Conservation (phyloP, 2,329 filamentous ascomycete species). For the Hypoxylon sp. region DNA sequence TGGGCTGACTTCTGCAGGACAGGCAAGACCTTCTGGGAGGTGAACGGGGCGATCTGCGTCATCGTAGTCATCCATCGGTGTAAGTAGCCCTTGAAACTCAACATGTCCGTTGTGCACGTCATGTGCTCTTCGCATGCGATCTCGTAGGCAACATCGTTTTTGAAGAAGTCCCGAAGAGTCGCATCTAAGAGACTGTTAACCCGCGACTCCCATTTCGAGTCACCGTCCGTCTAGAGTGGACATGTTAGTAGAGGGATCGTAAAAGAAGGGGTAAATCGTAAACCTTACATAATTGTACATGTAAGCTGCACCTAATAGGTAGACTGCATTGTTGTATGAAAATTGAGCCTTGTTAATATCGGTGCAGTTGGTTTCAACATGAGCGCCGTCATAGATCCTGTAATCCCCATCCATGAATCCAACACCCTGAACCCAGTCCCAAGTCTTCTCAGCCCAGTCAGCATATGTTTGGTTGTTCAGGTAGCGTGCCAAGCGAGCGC, state of each 20-base stretch:
- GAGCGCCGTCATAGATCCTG: conserved; percentile 66
- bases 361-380: conserved; percentile 63
- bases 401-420: conserved; percentile 65
- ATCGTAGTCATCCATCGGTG: conserved; percentile 66
- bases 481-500: conserved; percentile 73
- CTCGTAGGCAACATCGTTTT: conserved; percentile 67
- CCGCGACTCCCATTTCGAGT: conserved; percentile 62
- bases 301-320: conserved; percentile 61
- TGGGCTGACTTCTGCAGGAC: conserved; percentile 58
- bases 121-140: conserved; percentile 65
- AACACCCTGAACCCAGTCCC: conserved; percentile 66
- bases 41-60: conserved; percentile 60
- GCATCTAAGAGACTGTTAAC: conserved; percentile 64
- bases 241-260: conserved; percentile 21
- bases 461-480: conserved; percentile 75
- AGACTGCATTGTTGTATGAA: conserved; percentile 68
- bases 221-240: conserved; percentile 56
- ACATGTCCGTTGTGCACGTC: conserved; percentile 71
- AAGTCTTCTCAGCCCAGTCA: conserved; percentile 72
- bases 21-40: conserved; percentile 55
- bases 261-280: background rate
- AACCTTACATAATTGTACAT: conserved; percentile 61
- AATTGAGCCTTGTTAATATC: conserved; percentile 67
- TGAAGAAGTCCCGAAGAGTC: conserved; percentile 66
- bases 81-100: conserved; percentile 72